phyloP scores from a whole-genome alignment of 202 grass and related monocot genomes.

The Saccharum hybrid region DNA sequence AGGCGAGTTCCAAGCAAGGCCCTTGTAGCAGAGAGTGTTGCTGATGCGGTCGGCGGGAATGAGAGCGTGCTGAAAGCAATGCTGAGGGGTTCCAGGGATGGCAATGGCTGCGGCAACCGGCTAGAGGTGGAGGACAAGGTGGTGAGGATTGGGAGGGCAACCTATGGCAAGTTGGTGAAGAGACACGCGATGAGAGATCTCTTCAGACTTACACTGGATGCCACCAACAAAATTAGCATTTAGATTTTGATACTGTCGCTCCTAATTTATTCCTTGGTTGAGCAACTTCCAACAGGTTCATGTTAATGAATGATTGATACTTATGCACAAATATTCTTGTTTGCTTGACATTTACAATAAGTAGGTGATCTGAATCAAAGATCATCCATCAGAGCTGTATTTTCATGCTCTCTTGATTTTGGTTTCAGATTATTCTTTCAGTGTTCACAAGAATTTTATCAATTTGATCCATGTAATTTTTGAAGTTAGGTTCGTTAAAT shows the following conservation, averaged over 20 bases:
- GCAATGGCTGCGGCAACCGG: conserved; percentile 47
- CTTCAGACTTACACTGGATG: conserved; percentile 52
- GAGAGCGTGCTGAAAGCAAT: conserved; percentile 69
- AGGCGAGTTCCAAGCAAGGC: conserved; percentile 56
- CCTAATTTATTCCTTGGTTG: not conserved
- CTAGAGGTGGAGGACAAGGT: conserved; percentile 81
- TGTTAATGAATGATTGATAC: not conserved
- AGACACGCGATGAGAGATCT: conserved; percentile 73
- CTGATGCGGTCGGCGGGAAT: conserved; percentile 50
- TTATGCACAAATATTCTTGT: conserved; percentile 40
- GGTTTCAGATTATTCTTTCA: conserved; percentile 18
- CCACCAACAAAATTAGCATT: conserved; percentile 29
- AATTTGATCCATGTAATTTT: conserved; percentile 12
- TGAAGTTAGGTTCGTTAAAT: not conserved
- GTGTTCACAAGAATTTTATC: not conserved
- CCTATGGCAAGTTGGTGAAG: conserved; percentile 83
- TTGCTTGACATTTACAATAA: conserved; percentile 41
- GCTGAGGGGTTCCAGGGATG: conserved; percentile 53
- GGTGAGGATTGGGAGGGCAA: conserved; percentile 64
- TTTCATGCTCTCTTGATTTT: conserved; percentile 48
- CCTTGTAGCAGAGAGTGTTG: conserved; percentile 48
- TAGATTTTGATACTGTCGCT: conserved; percentile 39
- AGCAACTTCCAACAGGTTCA: not conserved
- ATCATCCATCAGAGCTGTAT: conserved; percentile 40
- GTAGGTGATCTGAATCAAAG: not conserved